phyloP scores from a whole-genome alignment of 208 protist species.

The Crithidia thermophila region DNA sequence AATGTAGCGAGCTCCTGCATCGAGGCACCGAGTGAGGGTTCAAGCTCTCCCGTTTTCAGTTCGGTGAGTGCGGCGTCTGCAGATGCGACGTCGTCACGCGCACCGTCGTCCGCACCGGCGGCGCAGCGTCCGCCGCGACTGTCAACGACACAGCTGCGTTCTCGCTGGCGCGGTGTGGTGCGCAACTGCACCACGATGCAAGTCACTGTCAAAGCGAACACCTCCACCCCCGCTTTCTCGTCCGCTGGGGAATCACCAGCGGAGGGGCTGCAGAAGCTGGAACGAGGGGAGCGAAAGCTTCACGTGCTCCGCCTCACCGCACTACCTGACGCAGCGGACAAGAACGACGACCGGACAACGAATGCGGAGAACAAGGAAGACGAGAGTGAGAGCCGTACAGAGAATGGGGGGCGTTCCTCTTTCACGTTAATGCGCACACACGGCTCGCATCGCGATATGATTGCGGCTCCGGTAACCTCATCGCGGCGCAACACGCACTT shows the following conservation, averaged over 20 bases:
- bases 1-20: no score
- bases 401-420: not conserved
- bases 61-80: not conserved
- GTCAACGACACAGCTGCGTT: constrained; percentile 22
- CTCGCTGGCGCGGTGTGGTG: constrained; percentile 23
- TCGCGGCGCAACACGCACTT: not conserved
- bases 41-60: no score
- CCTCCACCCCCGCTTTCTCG: not conserved
- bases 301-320: no score
- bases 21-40: no score
- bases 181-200: constrained; percentile 24
- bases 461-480: not conserved
- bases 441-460: constrained; percentile 6
- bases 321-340: no score
- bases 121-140: constrained; percentile 12
- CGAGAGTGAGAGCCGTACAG: not conserved
- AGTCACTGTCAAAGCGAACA: not conserved
- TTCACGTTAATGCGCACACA: not conserved
- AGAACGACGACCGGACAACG: no score
- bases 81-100: no score
- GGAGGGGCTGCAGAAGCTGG: no score
- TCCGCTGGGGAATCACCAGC: no score
- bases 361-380: no score
- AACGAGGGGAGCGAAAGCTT: no score
- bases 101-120: not conserved